These are phyloP conservation scores for Lobulomyces angularis DNA, from an alignment of 192 early-diverging fungal species.

Conservation along the genomic window DNA sequence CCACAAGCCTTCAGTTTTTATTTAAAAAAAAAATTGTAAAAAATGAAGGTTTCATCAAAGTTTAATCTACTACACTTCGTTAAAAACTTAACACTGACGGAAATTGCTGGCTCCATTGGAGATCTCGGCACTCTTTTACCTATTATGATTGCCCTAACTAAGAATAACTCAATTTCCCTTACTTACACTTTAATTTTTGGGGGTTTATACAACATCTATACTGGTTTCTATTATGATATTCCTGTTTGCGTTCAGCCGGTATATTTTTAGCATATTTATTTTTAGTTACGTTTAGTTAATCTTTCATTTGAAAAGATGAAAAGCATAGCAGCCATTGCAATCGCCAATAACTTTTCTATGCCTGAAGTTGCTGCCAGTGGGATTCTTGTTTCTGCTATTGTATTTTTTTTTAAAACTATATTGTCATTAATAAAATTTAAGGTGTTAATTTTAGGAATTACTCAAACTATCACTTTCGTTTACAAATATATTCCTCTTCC, in stretches of 20 bases:
- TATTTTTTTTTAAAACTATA: too few relatives aligned
- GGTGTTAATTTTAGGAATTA: too few relatives aligned
- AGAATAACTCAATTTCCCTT: constrained; percentile 60
- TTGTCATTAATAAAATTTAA: too few relatives aligned
- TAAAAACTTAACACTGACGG: too few relatives aligned
- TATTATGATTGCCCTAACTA: constrained; percentile 68
- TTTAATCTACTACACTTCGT: too few relatives aligned
- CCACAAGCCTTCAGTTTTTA: too few relatives aligned
- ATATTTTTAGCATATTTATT: too few relatives aligned
- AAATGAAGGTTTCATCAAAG: too few relatives aligned
- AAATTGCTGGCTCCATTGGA: constrained; percentile 55
- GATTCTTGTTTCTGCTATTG: constrained; percentile 49
- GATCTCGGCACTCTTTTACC: constrained; percentile 77
- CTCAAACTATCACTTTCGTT: constrained; percentile 55
- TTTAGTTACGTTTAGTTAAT: too few relatives aligned
- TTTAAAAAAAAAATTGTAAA: too few relatives aligned
- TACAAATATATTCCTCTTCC: constrained; percentile 56
- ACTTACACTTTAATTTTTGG: constrained; percentile 73
- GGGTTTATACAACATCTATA: constrained; percentile 76
- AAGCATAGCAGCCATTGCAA: constrained; percentile 68
- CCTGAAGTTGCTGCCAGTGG: constrained; percentile 59
- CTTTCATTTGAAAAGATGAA: too few relatives aligned
- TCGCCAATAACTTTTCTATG: constrained; percentile 55
- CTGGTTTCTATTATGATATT: constrained; percentile 61
- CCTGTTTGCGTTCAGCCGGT: constrained; percentile 21